Evolutionary conservation across 352 stramenopile genomes (phyloP), one percentile per base, ranked within the genome.

Genomic region (Phytophthora colocasiae): DNA sequence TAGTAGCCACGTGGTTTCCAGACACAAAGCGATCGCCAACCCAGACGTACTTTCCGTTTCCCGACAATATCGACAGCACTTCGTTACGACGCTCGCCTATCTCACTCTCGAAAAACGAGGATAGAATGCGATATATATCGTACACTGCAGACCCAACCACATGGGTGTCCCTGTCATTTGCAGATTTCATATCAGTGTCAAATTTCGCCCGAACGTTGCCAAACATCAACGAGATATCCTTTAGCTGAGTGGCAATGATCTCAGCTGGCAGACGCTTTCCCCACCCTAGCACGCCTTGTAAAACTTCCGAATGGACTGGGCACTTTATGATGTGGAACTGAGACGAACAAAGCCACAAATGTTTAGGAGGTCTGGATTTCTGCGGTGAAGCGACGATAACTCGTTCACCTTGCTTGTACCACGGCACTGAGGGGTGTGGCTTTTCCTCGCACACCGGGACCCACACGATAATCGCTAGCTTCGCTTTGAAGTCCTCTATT

Each of bases 401-500:
- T 27, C 44, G 31, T 36, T 81, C 63, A 27, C 66, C 60, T 58
- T 78, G 45, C 62, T 69, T 52, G 43, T 73, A 68, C 75, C 81
- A 80, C 38, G 83, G 83, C 32, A 76, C 61, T 29, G 49, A 56
- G 17, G 66, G 56, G 43, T 85, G 69, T 4, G 73, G 66, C 19
- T 74, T 79, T 19, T 63, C 64, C 14, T 79, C 51, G 5, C 59
- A 78, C 17, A 92, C 79, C 22, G 84, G 84, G 26, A 90, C 64
- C 84, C 84, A 92, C 29, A 64, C 56, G 19, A 90, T 81, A 15
- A 90, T 66, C 17, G 66, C 68, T 27, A 92, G 29, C 40, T 89
- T 85, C 2, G 78, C 69, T 58, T 80, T 72, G 56, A 92, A 90
- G 53, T 91, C 82, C 29, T 84, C 66, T 40, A 92, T 90, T 51